Evolutionary conservation across 768 basidiomycete genomes (phyloP).

Genomic region (Boletus subcaerulescens): DNA sequence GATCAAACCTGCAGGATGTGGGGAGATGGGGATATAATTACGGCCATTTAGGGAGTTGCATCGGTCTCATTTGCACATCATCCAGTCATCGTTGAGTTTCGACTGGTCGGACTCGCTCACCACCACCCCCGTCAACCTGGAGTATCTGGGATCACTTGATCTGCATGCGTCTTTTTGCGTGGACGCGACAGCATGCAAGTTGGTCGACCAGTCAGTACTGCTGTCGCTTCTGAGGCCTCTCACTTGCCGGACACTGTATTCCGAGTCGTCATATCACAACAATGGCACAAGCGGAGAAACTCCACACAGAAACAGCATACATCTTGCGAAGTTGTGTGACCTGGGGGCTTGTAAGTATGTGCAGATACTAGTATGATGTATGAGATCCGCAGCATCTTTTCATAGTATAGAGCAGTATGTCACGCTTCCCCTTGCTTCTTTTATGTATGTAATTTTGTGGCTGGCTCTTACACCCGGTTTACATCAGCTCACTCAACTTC

Average conservation of each 20-base stretch:
- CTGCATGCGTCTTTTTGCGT: conserved; percentile 65
- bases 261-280: conserved; percentile 67
- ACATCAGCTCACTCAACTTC: too few species aligned
- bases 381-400: too few species aligned
- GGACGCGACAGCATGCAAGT: conserved; percentile 72
- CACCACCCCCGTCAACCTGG: conserved; percentile 54
- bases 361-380: too few species aligned
- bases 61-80: conserved; percentile 80
- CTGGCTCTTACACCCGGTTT: too few species aligned
- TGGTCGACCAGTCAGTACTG: conserved; percentile 74
- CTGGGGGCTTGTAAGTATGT: too few species aligned
- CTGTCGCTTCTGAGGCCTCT: conserved; percentile 59
- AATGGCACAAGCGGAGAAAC: conserved; percentile 54
- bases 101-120: conserved; percentile 80
- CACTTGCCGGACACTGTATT: conserved; percentile 61
- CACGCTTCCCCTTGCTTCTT: too few species aligned
- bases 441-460: too few species aligned
- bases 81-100: conserved; percentile 85
- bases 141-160: conserved; percentile 64
- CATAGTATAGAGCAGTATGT: too few species aligned
- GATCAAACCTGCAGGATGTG: conserved; percentile 54
- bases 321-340: conserved; percentile 79
- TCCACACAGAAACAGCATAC: conserved; percentile 77
- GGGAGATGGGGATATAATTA: conserved; percentile 35
- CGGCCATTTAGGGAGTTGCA: conserved; percentile 67